Evolutionary conservation across 306 rosid species (phyloP), one percentile per base, ranked within the genome.

Genomic region (Vigna angularis): DNA sequence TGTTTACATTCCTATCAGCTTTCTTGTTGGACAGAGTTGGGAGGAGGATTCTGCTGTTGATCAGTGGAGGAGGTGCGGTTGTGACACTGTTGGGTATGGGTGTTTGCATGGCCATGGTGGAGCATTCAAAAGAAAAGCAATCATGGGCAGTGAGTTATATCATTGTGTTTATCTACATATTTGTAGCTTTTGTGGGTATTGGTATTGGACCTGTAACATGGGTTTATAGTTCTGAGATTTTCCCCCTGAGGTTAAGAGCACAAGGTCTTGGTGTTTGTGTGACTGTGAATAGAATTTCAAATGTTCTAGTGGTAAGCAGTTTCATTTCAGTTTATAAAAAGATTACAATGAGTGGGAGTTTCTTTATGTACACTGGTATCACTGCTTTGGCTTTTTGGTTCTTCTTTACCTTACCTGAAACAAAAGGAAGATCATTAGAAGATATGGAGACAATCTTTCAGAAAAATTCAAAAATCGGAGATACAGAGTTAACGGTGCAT

Each of bases 171-270:
- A 81, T 68, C 3, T 93, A 90, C 14, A 50, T 49, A 2, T 87
- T 42, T 40, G 88, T 91, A 4, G 92, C 87, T 3, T 91, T 91
- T 58, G 80, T 74, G 58, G 75, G 86, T 1, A 83, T 83, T 73
- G 98, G 98, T 4, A 56, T 89, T 12, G 98, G 90, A 18, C 96
- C 98, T 5, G 74, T 90, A 12, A 84, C 97, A 0, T 90, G 96
- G 90, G 96, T 93, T 20, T 93, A 93, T 55, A 85, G 92, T 49
- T 74, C 93, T 4, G 98, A 91, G 87, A 91, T 90, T 28, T 93
- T 90, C 12, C 97, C 98, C 0, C 34, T 85, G 58, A 87, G 72
- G 78, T 70, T 93, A 40, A 87, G 97, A 24, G 97, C 96, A 24
- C 97, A 88, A 16, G 98, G 97, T 0, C 64, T 71, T 11, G 81